Evolutionary conservation across 2,329 filamentous ascomycete species (phyloP).

Genomic region (Exophiala sideris): DNA sequence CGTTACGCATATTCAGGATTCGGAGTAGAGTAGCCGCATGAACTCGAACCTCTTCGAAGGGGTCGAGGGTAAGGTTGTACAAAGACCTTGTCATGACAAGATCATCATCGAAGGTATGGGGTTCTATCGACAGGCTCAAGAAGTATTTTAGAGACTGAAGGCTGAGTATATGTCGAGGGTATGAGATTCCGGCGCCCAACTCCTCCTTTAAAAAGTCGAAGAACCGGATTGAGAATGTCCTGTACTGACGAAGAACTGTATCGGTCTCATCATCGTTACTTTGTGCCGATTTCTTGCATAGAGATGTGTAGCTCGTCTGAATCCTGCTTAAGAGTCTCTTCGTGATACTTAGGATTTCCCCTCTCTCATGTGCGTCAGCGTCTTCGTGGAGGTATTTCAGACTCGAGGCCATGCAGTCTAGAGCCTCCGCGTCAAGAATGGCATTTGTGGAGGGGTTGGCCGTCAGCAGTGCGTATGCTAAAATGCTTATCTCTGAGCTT

Average conservation of each 20-base stretch:
- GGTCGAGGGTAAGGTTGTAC: slow-evolving; percentile 77
- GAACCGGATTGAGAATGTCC: slow-evolving; percentile 9
- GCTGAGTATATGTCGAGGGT: slow-evolving; percentile 81
- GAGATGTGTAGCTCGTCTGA: slow-evolving; percentile 3
- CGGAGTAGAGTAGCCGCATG: slow-evolving; percentile 47
- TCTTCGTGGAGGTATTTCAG: slow-evolving; percentile 75
- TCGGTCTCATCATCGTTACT: not conserved
- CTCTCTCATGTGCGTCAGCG: slow-evolving; percentile 78
- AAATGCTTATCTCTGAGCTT: slow-evolving; percentile 65
- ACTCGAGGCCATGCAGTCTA: slow-evolving; percentile 62
- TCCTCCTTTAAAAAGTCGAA: slow-evolving; percentile 51
- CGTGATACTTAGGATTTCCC: slow-evolving; percentile 71
- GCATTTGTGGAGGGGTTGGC: slow-evolving; percentile 71
- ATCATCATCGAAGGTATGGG: slow-evolving; percentile 22
- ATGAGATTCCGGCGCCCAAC: slow-evolving; percentile 76
- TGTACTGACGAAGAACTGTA: slow-evolving; percentile 11
- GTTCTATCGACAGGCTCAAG: slow-evolving; percentile 6
- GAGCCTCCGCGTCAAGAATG: slow-evolving; percentile 62
- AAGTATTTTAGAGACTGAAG: slow-evolving; percentile 67
- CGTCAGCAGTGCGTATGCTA: slow-evolving; percentile 77
- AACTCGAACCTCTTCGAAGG: slow-evolving; percentile 85
- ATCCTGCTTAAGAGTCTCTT: slow-evolving; percentile 56
- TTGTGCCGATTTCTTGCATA: slow-evolving; percentile 2
- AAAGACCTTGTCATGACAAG: slow-evolving; percentile 53
- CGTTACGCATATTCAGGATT: not conserved